Evolutionary conservation across 768 basidiomycete species (phyloP), one percentile per base, ranked within the genome.

Genomic region (Mycena rosella): DNA sequence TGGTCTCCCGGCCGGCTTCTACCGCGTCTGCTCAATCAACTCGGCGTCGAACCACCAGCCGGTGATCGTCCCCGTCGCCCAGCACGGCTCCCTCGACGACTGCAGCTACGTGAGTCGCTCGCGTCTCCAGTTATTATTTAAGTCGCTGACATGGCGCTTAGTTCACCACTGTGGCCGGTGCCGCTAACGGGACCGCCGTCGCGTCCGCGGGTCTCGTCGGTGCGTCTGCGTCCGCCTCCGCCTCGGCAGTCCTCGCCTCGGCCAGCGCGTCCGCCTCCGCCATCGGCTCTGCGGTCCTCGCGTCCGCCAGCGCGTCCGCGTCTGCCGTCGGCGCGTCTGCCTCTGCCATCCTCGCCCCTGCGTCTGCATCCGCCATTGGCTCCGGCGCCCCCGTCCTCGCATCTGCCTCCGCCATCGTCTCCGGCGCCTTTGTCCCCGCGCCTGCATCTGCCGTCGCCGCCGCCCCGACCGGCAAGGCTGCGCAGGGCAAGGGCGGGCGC

Each of bases 21-120:
- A 93, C 82, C 82, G 81, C 67, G 73, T 90, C 34, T 80, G 84
- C 34, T 85, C 86, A 18, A 89, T 90, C 79, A 86, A 82, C 76
- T 65, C 82, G 32, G 79, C 81, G 17, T 70, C 83, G 27, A 87
- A 87, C 79, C 86, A 88, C 72, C 84, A 85, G 72, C 85, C 83
- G 27, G 81, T 78, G 36, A 79, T 86, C 60, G 83, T 82, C 49
- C 77, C 83, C 49, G 67, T 87, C 69, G 85, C 85, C 42, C 86
- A 87, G 72, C 86, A 86, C 71, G 86, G 85, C 40, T 78, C 78
- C 18, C 77, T 85, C 42, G 86, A 87, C 71, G 86, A 87, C 74
- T 74, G 74, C 36, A 69, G 84, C 66, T 87, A 87, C 71, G 82
- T 84, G 22, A 54, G 53, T 38, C 14, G 38, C 17, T 15, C 38